Conservation (phyloP, 139 green algal species). For the Closterium sp. region DNA sequence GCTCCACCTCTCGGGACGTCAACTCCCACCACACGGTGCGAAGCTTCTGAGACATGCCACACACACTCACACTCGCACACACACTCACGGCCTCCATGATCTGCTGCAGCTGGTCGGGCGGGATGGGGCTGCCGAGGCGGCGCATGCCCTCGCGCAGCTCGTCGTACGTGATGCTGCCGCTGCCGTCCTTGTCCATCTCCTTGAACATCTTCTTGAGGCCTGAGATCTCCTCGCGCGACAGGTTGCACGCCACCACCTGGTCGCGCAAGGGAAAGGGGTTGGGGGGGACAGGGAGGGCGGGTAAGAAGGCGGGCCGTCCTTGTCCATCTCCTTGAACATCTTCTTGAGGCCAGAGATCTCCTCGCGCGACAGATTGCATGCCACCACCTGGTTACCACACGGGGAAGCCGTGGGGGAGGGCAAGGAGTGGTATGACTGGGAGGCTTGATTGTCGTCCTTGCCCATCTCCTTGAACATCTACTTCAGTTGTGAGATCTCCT, state of each 20-base stretch:
- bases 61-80: too few relatives aligned
- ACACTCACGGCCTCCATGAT: conserved; percentile 25
- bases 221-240: conserved; percentile 56
- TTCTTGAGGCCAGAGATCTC: conserved; percentile 60
- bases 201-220: conserved; percentile 63
- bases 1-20: too few relatives aligned
- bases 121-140: conserved; percentile 15
- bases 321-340: conserved; percentile 63
- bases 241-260: conserved; percentile 35
- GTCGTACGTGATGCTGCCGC: conserved; percentile 61
- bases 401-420: too few relatives aligned
- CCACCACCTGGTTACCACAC: conserved; percentile 16
- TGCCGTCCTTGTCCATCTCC: conserved; percentile 62
- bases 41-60: too few relatives aligned
- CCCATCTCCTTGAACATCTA: conserved; percentile 64
- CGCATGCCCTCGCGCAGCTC: conserved; percentile 63
- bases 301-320: conserved; percentile 30
- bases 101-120: conserved; percentile 20
- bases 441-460: conserved; percentile 53
- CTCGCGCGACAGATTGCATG: conserved; percentile 32
- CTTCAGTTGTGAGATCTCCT: conserved; percentile 60
- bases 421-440: too few relatives aligned
- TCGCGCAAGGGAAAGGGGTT: too few relatives aligned
- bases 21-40: too few relatives aligned
- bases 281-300: too few relatives aligned